Conservation (phyloP, 345 rosid species). For the Populus tremula region DNA sequence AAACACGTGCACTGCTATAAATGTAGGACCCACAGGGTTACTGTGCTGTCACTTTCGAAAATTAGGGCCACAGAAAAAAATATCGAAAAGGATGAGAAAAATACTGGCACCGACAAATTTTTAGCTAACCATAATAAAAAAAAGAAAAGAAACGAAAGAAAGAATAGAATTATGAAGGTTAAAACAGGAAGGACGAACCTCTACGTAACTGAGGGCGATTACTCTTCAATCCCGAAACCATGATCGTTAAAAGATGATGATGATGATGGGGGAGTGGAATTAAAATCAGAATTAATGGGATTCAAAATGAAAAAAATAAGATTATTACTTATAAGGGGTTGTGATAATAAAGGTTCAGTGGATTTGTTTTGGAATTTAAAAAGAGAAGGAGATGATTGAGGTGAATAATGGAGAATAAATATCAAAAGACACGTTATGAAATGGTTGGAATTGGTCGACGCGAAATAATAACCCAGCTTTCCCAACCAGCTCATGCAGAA, state of each 20-base stretch:
- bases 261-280: slow-evolving; percentile 20
- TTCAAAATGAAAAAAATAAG: not conserved
- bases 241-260: slow-evolving; percentile 21
- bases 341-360: slow-evolving; percentile 43
- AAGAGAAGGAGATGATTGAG: slow-evolving; percentile 56
- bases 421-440: slow-evolving; percentile 74
- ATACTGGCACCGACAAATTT: not conserved
- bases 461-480: slow-evolving; percentile 48
- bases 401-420: slow-evolving; percentile 79
- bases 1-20: not conserved
- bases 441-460: slow-evolving; percentile 59
- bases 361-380: slow-evolving; percentile 47
- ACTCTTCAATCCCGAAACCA: slow-evolving; percentile 70
- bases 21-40: not conserved
- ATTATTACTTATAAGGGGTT: not conserved
- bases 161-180: not conserved
- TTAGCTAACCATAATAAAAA: not conserved
- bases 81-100: not conserved
- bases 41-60: not conserved
- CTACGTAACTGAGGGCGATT: slow-evolving; percentile 60
- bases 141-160: not conserved
- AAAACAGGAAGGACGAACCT: slow-evolving; percentile 42
- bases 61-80: not conserved
- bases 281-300: slow-evolving; percentile 3
- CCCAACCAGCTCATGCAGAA: slow-evolving; percentile 98